These are phyloP conservation scores for Acanthamoeba royreba DNA, from an alignment of 208 protist genomes.

Conservation along the genomic window DNA sequence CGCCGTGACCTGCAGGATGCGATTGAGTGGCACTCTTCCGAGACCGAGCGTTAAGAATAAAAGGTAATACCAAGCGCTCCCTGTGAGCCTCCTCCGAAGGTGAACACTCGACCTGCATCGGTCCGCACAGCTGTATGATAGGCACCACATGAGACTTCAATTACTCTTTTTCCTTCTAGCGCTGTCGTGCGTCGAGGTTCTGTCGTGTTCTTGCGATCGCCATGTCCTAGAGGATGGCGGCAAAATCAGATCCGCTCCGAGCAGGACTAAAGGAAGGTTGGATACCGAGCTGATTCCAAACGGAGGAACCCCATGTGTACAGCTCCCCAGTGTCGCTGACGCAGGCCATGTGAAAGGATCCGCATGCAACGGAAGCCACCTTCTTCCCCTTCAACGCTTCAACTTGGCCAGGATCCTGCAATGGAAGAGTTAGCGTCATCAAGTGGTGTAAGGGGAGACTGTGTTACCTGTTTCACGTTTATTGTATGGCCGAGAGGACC, in stretches of 20 bases:
- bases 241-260: not conserved
- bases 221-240: not conserved
- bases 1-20: not conserved
- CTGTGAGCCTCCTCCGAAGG: not conserved
- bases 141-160: not conserved
- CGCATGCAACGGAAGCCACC: not conserved
- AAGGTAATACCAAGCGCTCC: not conserved
- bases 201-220: not conserved
- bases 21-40: not conserved
- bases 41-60: not conserved
- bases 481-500: not conserved
- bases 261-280: not conserved
- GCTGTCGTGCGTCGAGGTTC: not conserved
- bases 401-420: not conserved
- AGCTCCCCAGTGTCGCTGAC: not conserved
- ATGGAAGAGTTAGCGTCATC: not conserved
- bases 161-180: not conserved
- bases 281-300: not conserved
- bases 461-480: not conserved
- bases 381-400: not conserved
- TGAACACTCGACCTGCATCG: not conserved
- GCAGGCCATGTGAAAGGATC: not conserved
- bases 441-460: not conserved
- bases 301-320: slow-evolving; percentile 12
- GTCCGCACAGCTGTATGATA: not conserved